phyloP scores from a whole-genome alignment of 164 flowering plant species.

The Piper longum region DNA sequence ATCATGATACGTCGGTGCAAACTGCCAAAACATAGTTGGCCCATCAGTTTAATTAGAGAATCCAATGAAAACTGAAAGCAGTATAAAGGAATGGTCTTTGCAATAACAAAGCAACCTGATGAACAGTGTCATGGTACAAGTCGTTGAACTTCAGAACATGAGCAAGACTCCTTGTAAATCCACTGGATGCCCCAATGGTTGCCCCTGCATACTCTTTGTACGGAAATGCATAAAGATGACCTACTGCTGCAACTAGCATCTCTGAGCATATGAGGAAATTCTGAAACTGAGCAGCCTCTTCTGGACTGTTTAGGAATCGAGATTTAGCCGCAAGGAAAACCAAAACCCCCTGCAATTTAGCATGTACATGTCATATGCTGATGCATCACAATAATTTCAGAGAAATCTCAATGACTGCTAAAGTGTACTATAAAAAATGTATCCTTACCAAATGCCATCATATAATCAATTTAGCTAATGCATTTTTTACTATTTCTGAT shows the following conservation, averaged over 20 bases:
- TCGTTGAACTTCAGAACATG: slow-evolving; percentile 85
- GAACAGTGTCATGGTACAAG: slow-evolving; percentile 95
- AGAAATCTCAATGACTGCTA: too few relatives aligned
- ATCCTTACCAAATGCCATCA: too few relatives aligned
- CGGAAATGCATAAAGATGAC: slow-evolving; percentile 89
- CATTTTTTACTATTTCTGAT: too few relatives aligned
- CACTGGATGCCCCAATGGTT: slow-evolving; percentile 52
- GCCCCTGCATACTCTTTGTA: slow-evolving; percentile 97
- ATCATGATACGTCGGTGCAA: slow-evolving; percentile 98
- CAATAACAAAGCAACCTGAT: slow-evolving; percentile 42
- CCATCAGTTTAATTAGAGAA: neutral
- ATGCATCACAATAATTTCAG: neutral
- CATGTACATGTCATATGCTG: neutral
- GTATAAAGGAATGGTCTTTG: neutral
- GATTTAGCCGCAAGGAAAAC: slow-evolving; percentile 95
- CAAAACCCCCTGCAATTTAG: slow-evolving; percentile 57
- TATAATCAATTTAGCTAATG: too few relatives aligned
- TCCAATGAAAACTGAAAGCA: neutral
- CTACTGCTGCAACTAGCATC: slow-evolving; percentile 94
- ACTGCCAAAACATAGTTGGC: slow-evolving; percentile 31
- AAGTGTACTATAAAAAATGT: too few relatives aligned
- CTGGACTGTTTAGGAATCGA: slow-evolving; percentile 52
- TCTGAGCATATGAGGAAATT: slow-evolving; percentile 79
- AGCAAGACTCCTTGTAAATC: slow-evolving; percentile 63
- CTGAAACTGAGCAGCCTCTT: slow-evolving; percentile 85